phyloP scores from a whole-genome alignment of 1,284 basidiomycete species.

The Wolfiporia cocos region DNA sequence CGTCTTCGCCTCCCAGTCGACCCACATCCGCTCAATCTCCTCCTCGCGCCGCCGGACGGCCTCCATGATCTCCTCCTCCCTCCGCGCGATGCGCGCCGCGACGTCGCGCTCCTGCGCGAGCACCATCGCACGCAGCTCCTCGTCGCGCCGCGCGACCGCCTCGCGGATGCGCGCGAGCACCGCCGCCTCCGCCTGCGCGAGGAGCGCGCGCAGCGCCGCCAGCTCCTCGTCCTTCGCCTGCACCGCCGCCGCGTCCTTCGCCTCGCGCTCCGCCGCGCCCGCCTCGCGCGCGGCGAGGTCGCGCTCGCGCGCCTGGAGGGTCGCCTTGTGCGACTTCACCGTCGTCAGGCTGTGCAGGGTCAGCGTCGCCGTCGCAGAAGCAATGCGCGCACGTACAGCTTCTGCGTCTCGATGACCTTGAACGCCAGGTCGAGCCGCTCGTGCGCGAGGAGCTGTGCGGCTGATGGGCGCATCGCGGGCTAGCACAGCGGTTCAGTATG shows the following conservation, averaged over 20 bases:
- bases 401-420: slow-evolving; percentile 73
- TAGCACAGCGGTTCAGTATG: slow-evolving; percentile 20
- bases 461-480: slow-evolving; percentile 82
- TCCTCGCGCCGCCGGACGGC: slow-evolving; percentile 40
- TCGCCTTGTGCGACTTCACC: slow-evolving; percentile 57
- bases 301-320: slow-evolving; percentile 49
- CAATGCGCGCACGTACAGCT: slow-evolving; percentile 47
- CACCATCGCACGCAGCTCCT: slow-evolving; percentile 62
- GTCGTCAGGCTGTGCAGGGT: slow-evolving; percentile 42
- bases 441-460: slow-evolving; percentile 70
- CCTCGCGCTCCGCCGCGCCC: slow-evolving; percentile 48
- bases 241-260: slow-evolving; percentile 33
- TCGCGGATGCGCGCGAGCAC: slow-evolving; percentile 51
- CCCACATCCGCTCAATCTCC: slow-evolving; percentile 46
- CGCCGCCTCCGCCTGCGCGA: slow-evolving; percentile 32
- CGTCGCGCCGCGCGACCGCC: slow-evolving; percentile 58
- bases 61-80: slow-evolving; percentile 65
- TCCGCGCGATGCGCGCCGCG: slow-evolving; percentile 55
- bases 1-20: slow-evolving; percentile 48
- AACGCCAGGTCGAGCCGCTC: slow-evolving; percentile 69
- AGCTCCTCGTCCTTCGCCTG: slow-evolving; percentile 58
- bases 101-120: slow-evolving; percentile 67
- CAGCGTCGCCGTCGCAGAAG: not conserved
- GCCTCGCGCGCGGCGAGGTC: slow-evolving; percentile 60
- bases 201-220: slow-evolving; percentile 36